A percentile compares a stretch with the other conserved stretches of the same genome.
These are phyloP conservation scores for Diplosphaera chodatii DNA, from an alignment of 139 green algal species.

Conservation along the genomic window DNA sequence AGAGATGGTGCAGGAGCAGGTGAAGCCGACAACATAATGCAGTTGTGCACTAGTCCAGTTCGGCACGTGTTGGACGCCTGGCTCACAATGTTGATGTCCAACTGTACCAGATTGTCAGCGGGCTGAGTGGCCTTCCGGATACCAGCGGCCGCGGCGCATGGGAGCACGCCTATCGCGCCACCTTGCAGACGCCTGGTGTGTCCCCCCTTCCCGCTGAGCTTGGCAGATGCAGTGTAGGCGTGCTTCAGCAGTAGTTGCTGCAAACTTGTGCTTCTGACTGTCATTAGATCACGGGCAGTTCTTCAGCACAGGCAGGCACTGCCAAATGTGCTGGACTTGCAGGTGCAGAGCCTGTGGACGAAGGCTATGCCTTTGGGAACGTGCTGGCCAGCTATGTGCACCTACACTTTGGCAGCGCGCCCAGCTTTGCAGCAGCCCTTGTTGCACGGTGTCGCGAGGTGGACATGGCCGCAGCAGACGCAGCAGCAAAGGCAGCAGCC, in stretches of 20 bases:
- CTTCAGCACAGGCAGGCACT: no score
- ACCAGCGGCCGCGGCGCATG: conserved; percentile 9
- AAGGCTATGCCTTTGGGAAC: conserved; percentile 57
- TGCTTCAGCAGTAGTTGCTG: no score
- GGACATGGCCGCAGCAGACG: conserved; percentile 30
- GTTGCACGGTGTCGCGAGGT: conserved; percentile 50
- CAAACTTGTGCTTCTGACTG: no score
- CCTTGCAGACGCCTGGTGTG: conserved; percentile 10
- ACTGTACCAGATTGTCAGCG: not conserved
- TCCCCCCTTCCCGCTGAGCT: no score
- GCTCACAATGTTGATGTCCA: no score
- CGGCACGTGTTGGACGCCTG: no score
- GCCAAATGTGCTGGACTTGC: no score
- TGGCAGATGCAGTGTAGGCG: no score
- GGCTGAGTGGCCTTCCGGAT: not conserved
- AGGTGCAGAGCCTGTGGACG: conserved; percentile 10
- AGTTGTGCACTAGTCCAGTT: no score
- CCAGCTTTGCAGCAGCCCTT: conserved; percentile 43
- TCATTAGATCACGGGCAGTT: no score
- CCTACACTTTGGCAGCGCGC: conserved; percentile 73
- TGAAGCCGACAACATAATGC: conserved; percentile 11
- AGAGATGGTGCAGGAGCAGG: conserved; percentile 56
- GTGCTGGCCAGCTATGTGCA: conserved; percentile 83
- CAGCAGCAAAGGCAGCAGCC: conserved; percentile 11
- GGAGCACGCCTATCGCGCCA: conserved; percentile 23